Evolutionary conservation across 805 yeast species (phyloP).

Genomic region (Zygoascus flipseniorum): DNA sequence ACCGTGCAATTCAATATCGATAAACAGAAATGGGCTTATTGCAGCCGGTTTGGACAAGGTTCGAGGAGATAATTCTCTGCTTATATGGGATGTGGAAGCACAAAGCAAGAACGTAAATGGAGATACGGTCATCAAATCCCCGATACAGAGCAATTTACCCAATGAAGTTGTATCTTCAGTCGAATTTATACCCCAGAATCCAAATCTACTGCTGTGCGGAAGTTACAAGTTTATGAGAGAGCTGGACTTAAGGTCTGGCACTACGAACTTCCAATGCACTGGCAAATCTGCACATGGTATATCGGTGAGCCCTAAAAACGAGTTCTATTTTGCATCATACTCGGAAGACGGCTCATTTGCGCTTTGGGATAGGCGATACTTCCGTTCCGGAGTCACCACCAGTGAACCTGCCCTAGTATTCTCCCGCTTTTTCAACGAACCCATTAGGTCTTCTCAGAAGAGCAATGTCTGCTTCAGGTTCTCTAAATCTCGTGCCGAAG

Average conservation of each 20-base stretch:
- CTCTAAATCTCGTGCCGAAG: slow-evolving; percentile 56
- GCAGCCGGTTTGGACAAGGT: slow-evolving; percentile 77
- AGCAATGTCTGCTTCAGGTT: slow-evolving; percentile 19
- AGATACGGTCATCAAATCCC: slow-evolving; percentile 15
- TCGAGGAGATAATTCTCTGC: slow-evolving; percentile 65
- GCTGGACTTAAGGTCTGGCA: slow-evolving; percentile 61
- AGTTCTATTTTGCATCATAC: slow-evolving; percentile 59
- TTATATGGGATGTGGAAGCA: slow-evolving; percentile 62
- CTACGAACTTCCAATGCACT: slow-evolving; percentile 50
- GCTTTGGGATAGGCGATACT: slow-evolving; percentile 39
- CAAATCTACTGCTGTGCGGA: slow-evolving; percentile 54
- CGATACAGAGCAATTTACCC: slow-evolving; percentile 42
- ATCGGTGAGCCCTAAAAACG: slow-evolving; percentile 58
- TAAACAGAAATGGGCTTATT: slow-evolving; percentile 54
- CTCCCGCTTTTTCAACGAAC: slow-evolving; percentile 16
- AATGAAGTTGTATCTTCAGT: slow-evolving; percentile 70
- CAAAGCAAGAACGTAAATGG: slow-evolving; percentile 28
- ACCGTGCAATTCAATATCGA: slow-evolving; percentile 67
- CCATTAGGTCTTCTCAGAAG: slow-evolving; percentile 5
- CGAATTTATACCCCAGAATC: slow-evolving; percentile 53
- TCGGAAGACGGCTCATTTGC: slow-evolving; percentile 81
- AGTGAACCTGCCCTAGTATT: slow-evolving; percentile 15
- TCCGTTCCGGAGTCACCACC: slow-evolving; percentile 14
- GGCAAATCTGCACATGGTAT: slow-evolving; percentile 66
- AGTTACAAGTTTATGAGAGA: slow-evolving; percentile 71